A percentile compares a stretch with the other conserved stretches of the same genome.
phyloP scores from a whole-genome alignment of 75 land plant species.

The Pinus tabuliformis region DNA sequence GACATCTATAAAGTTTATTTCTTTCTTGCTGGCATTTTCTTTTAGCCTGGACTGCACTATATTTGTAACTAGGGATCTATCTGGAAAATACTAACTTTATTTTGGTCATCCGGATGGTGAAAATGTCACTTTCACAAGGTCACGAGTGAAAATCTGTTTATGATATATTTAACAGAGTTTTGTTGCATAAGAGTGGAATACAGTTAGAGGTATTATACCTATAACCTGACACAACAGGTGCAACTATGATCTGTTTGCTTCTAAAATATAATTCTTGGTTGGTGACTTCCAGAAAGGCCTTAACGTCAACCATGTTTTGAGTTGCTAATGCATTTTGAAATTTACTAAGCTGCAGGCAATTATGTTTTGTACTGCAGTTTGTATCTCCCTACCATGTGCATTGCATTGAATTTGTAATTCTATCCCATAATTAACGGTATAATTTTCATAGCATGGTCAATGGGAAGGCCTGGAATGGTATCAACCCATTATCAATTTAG shows the following conservation, averaged over 20 bases:
- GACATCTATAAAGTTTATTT: no score
- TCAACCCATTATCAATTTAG: background rate
- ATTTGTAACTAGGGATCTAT: background rate
- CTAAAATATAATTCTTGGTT: background rate
- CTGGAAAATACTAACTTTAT: background rate
- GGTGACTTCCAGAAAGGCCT: background rate
- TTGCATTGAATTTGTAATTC: background rate
- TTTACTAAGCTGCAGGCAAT: background rate
- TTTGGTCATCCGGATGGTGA: background rate
- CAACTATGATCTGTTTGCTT: background rate
- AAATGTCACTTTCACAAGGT: background rate
- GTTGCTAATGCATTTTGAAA: conserved; percentile 4
- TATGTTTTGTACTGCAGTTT: background rate
- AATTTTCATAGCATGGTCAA: background rate
- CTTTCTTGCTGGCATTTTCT: no score
- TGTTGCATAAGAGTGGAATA: background rate
- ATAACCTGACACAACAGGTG: background rate
- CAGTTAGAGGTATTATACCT: background rate
- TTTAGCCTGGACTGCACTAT: background rate
- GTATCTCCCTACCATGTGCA: background rate
- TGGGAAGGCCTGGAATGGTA: background rate
- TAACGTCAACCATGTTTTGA: no score
- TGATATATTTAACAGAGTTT: background rate
- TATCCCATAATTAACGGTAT: background rate
- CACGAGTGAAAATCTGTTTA: background rate